phyloP scores from a whole-genome alignment of 352 stramenopile species.

The Phytophthora ramorum region DNA sequence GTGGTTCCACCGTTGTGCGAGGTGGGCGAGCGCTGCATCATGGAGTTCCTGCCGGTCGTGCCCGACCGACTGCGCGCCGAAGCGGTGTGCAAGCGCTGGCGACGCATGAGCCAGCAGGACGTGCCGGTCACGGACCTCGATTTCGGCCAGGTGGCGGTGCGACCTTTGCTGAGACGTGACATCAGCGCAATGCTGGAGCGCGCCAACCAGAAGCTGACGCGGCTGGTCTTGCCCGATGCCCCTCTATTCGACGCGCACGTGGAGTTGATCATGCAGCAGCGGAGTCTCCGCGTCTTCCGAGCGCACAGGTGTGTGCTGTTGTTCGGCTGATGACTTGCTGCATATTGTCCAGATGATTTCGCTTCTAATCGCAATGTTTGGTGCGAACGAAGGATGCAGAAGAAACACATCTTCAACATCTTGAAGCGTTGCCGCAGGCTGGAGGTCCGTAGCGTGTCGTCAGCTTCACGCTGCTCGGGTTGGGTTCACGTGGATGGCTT shows the following conservation, averaged over 20 bases:
- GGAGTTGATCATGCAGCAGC: constrained; percentile 43
- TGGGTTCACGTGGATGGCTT: constrained; percentile 9
- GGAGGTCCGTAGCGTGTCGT: constrained; percentile 26
- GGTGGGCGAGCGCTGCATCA: constrained; percentile 46
- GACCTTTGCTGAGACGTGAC: constrained; percentile 35
- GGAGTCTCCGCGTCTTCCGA: constrained; percentile 48
- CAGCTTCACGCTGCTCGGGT: constrained; percentile 1
- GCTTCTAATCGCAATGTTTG: constrained; percentile 20
- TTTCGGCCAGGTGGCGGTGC: constrained; percentile 43
- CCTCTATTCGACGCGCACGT: constrained; percentile 53
- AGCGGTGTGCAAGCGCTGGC: constrained; percentile 66
- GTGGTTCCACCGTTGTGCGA: constrained; percentile 37
- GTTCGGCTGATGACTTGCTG: background rate
- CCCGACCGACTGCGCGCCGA: constrained; percentile 61
- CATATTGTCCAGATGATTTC: constrained; percentile 7
- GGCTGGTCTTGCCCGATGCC: constrained; percentile 54
- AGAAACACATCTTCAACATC: constrained; percentile 61
- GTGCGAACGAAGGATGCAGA: constrained; percentile 44
- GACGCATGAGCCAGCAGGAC: constrained; percentile 42
- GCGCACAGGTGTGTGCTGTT: constrained; percentile 49
- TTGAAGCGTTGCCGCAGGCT: constrained; percentile 43
- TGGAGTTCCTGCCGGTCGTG: constrained; percentile 60
- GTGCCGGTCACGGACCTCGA: constrained; percentile 56
- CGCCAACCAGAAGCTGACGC: constrained; percentile 37
- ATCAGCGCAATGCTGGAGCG: constrained; percentile 50